A percentile compares a stretch with the other conserved stretches of the same genome.
These are phyloP conservation scores for Xenosphaeropsis pyriputrescens DNA, from an alignment of 2,329 filamentous ascomycete species.

Conservation along the genomic window DNA sequence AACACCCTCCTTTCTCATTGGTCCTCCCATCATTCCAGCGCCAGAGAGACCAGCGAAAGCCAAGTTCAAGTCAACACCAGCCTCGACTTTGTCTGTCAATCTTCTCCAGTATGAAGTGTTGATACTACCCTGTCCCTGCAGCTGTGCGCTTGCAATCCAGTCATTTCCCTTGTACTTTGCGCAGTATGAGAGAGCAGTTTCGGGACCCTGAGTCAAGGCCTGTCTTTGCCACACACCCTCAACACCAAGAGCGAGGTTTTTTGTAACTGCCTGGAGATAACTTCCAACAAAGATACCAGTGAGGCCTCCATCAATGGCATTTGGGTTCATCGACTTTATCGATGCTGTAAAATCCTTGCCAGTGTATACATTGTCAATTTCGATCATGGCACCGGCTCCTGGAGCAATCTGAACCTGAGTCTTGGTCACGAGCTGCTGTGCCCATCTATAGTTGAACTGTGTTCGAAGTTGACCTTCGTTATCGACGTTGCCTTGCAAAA, in stretches of 20 bases:
- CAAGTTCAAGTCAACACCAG: constrained; percentile 86
- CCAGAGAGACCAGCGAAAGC: constrained; percentile 56
- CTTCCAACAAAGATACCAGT: constrained; percentile 93
- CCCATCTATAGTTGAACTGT: constrained; percentile 90
- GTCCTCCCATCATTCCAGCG: constrained; percentile 54
- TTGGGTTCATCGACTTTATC: constrained; percentile 92
- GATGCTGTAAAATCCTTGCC: constrained; percentile 88
- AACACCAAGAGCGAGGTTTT: constrained; percentile 71
- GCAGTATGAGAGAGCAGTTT: constrained; percentile 79
- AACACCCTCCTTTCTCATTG: constrained; percentile 69
- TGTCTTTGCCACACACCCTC: constrained; percentile 91
- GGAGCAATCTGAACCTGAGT: constrained; percentile 74
- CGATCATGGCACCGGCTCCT: constrained; percentile 65
- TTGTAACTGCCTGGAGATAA: constrained; percentile 88
- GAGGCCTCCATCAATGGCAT: constrained; percentile 74
- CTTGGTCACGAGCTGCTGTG: constrained; percentile 67
- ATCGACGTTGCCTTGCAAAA: constrained; percentile 90
- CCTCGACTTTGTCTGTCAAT: constrained; percentile 89
- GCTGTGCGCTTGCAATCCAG: constrained; percentile 85
- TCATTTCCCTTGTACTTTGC: constrained; percentile 82
- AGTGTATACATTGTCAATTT: constrained; percentile 90
- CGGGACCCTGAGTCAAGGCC: constrained; percentile 72
- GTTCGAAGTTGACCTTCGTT: constrained; percentile 80
- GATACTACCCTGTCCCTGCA: constrained; percentile 67
- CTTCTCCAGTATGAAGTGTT: constrained; percentile 90